Evolutionary conservation across 2,329 filamentous ascomycete species (phyloP), one percentile per base, ranked within the genome.

Genomic region (Colletotrichum cereale): DNA sequence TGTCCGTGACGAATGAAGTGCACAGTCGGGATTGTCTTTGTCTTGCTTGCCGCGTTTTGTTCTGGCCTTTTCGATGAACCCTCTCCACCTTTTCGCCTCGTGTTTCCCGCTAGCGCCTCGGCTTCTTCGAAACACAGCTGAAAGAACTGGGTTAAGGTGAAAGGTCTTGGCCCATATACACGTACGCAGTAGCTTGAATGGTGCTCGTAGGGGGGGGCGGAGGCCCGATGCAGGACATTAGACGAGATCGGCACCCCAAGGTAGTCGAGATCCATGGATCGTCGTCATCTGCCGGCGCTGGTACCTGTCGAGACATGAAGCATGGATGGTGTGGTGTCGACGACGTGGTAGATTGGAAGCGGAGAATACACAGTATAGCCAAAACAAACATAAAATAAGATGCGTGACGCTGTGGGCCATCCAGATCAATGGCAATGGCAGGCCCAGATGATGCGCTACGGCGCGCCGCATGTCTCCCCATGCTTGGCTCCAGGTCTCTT

Each of bases 51-150:
- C 29, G 21, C 24, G 44, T 53, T n/a, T 42, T 52, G 60, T 62
- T 60, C n/a, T n/a, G 58, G 8, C 42, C 31, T 36, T 50, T 34
- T 24, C 18, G 21, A 21, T 12, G 12, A 21, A 31, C 16, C 1
- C 55, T 24, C 40, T 14, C 21, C 26, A 16, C 29, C 21, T 36
- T 5, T 60, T 56, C 36, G 50, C 58, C 64, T 62, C 64, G 64
- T 71, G 56, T 58, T 53, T 53, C 53, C 42, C 42, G 34, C 62
- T 63, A 24, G 44, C 50, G 50, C 63, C 64, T 71, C 68, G 68
- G 68, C 58, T 31, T 40, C 26, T 40, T 44, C 64, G 68, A 71
- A 38, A 67, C 64, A 58, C 36, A 7, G 18, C 16, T 5, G 58
- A 42, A 29, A 29, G 65, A 40, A 40, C 44, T 24, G 6, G 24